These are phyloP conservation scores for Geotrichum armillariae DNA, from an alignment of 1,139 yeast species.

Conservation along the genomic window DNA sequence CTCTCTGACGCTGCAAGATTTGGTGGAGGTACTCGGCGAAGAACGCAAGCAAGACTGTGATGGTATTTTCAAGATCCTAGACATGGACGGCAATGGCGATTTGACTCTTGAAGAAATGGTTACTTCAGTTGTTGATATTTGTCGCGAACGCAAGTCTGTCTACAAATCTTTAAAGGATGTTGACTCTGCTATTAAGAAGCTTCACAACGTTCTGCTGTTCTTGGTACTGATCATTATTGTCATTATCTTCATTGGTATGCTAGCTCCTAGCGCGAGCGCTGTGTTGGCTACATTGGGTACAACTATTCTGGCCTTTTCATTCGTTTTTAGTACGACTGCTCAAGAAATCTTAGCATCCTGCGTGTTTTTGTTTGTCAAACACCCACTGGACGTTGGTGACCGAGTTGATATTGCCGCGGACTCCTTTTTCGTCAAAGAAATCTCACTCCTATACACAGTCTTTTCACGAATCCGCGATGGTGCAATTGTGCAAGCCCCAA, in stretches of 20 bases:
- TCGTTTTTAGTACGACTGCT: conserved; percentile 42
- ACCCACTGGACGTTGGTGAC: conserved; percentile 47
- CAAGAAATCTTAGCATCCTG: conserved; percentile 45
- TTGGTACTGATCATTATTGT: conserved; percentile 39
- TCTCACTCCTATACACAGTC: conserved; percentile 42
- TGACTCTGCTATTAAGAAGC: conserved; percentile 44
- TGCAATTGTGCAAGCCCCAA: conserved; percentile 42
- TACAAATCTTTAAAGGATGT: conserved; percentile 43
- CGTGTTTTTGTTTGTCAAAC: conserved; percentile 45
- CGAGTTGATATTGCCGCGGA: conserved; percentile 36
- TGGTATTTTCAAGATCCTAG: conserved; percentile 40
- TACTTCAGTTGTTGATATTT: conserved; percentile 37
- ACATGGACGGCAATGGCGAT: conserved; percentile 41
- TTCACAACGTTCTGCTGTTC: conserved; percentile 40
- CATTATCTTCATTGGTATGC: conserved; percentile 44
- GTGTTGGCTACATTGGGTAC: conserved; percentile 46
- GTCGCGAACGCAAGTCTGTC: conserved; percentile 41
- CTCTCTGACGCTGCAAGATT: conserved; percentile 38
- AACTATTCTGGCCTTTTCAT: conserved; percentile 43
- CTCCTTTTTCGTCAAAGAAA: conserved; percentile 34
- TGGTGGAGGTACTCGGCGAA: conserved; percentile 40
- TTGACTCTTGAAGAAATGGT: conserved; percentile 43
- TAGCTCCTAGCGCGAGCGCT: conserved; percentile 44
- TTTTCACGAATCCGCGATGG: conserved; percentile 36
- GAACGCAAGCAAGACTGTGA: conserved; percentile 37